Conservation (phyloP, 345 rosid species). For the Conringia planisiliqua region DNA sequence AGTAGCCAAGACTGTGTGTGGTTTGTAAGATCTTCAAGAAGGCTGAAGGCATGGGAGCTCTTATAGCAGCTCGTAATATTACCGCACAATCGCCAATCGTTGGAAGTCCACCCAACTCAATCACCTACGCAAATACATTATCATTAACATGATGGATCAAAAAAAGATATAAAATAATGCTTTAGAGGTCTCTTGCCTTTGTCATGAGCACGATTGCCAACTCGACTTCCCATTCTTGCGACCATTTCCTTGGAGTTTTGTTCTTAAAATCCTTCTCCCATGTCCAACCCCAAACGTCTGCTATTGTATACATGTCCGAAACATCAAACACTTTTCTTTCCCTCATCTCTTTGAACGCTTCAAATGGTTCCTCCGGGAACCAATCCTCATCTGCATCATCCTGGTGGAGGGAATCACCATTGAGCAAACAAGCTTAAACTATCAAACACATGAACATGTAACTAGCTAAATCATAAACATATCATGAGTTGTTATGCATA, state of each 20-base stretch:
- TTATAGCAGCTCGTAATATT: constrained; percentile 75
- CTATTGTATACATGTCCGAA: constrained; percentile 86
- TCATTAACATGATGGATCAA: not conserved
- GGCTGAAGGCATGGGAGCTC: constrained; percentile 86
- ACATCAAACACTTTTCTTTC: constrained; percentile 70
- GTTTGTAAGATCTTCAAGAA: constrained; percentile 85
- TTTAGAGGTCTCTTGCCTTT: constrained; percentile 49
- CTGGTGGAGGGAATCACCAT: constrained; percentile 39
- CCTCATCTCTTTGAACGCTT: constrained; percentile 88
- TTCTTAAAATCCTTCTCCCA: constrained; percentile 85
- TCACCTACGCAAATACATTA: constrained; percentile 50
- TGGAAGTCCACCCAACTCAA: constrained; percentile 82
- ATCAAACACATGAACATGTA: not conserved
- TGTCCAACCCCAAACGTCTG: constrained; percentile 99
- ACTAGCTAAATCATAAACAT: constrained; percentile 7
- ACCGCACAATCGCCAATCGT: constrained; percentile 89
- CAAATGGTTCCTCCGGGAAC: constrained; percentile 83
- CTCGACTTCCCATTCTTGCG: constrained; percentile 97
- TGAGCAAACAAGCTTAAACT: constrained; percentile 3
- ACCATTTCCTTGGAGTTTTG: constrained; percentile 75
- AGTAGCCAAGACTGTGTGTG: constrained; percentile 68
- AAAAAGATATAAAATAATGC: not conserved
- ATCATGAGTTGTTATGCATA: not conserved
- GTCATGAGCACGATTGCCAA: constrained; percentile 71
- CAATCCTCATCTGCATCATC: constrained; percentile 85